Evolutionary conservation across 371 early-diverging fungal species (phyloP).

Genomic region (Mortierella sp.): DNA sequence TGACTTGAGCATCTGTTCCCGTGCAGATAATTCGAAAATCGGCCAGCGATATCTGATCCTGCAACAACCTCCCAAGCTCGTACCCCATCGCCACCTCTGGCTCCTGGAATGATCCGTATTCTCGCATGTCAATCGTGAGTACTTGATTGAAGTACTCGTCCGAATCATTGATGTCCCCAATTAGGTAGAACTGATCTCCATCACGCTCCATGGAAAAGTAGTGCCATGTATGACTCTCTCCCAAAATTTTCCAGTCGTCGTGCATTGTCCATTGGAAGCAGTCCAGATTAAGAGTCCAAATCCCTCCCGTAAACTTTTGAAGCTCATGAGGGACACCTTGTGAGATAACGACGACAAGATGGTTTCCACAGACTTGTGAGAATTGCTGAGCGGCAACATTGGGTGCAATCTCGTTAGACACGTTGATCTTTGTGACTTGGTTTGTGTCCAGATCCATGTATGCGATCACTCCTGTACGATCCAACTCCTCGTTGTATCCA

Average conservation of each 20-base stretch:
- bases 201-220: conserved; percentile 75
- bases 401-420: conserved; percentile 68
- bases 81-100: conserved; percentile 67
- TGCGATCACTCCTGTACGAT: conserved; percentile 68
- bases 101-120: conserved; percentile 67
- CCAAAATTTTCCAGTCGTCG: conserved; percentile 65
- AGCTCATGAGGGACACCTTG: conserved; percentile 60
- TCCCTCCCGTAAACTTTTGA: conserved; percentile 63
- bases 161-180: conserved; percentile 70
- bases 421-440: conserved; percentile 64
- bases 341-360: conserved; percentile 72
- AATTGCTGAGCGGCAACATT: conserved; percentile 74
- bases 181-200: conserved; percentile 65
- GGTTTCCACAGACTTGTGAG: conserved; percentile 74
- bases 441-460: conserved; percentile 66
- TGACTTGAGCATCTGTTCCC: conserved; percentile 48
- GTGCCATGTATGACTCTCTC: conserved; percentile 69
- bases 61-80: conserved; percentile 66
- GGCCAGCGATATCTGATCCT: conserved; percentile 59
- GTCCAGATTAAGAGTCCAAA: conserved; percentile 74
- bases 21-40: conserved; percentile 70
- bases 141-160: conserved; percentile 73
- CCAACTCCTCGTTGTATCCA: conserved; percentile 75
- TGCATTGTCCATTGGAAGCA: conserved; percentile 75
- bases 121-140: conserved; percentile 70